Evolutionary conservation across 495 filamentous ascomycete species (phyloP).

Genomic region (Oleoguttula mirabilis): DNA sequence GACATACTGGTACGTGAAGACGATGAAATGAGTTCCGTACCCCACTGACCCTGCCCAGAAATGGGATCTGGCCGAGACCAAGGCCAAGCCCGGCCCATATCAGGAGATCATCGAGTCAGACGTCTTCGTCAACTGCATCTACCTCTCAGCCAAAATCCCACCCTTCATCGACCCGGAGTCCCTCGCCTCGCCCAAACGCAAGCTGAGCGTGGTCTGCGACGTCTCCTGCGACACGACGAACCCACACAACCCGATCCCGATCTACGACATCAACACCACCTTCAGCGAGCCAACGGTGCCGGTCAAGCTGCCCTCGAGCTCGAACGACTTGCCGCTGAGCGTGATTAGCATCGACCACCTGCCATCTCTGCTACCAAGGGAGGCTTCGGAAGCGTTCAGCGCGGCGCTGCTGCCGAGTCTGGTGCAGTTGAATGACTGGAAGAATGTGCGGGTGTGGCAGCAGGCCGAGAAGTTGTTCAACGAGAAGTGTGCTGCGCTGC

Average conservation of each 20-base stretch:
- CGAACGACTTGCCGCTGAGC: conserved; percentile 47
- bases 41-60: conserved; percentile 45
- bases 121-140: conserved; percentile 70
- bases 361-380: conserved; percentile 65
- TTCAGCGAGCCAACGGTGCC: conserved; percentile 76
- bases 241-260: conserved; percentile 66
- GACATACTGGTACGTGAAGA: conserved; percentile 14
- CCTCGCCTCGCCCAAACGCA: conserved; percentile 54
- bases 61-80: conserved; percentile 94
- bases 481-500: conserved; percentile 69
- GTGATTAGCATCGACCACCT: conserved; percentile 89
- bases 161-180: conserved; percentile 62
- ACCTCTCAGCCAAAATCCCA: conserved; percentile 57
- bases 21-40: background rate
- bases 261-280: conserved; percentile 71
- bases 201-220: conserved; percentile 78
- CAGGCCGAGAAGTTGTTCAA: conserved; percentile 74
- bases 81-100: conserved; percentile 66
- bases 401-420: conserved; percentile 66
- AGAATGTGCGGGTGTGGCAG: conserved; percentile 63
- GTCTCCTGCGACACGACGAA: conserved; percentile 54
- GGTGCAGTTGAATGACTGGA: conserved; percentile 62
- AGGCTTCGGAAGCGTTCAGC: conserved; percentile 81
- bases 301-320: conserved; percentile 42
- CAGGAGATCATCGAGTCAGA: conserved; percentile 60